Base-by-base conservation (phyloP, 257 asterid genomes). In the Petrea volubilis region DNA sequence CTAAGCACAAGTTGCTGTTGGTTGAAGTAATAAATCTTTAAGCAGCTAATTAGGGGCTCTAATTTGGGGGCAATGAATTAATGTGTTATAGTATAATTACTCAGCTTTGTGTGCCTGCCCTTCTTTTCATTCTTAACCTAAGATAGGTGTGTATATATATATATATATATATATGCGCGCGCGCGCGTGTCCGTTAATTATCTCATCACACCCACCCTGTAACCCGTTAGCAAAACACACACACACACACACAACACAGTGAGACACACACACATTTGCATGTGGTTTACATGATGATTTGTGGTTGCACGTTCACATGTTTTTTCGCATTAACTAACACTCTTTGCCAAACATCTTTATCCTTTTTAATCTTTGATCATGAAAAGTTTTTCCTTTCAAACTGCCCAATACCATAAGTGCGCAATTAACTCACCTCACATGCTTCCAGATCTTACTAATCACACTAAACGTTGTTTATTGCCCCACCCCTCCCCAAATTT, bases 351-450 rank as follows among this genome's bases (percentile, higher is more conserved):
- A 75, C 75, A 73, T 53, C 64, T 74, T 71, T 76, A 68, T 82
- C 80, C 7, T 68, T 72, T 75, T 71, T 79, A 67, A 38, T 43
- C 46, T 62, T 57, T 74, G 70, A 74, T 25, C 59, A 65, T 79
- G 62, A 74, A 70, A 63, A 33, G 27, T n/a, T 28, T 12, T 61
- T 7, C 3, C 66, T 21, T 36, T 33, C 17, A 36, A 18, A 3
- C 57, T 53, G 47, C 41, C 56, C n/a, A n/a, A n/a, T n/a, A 68
- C 52, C 28, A 25, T 65, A 59, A 72, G 74, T 77, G 69, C 73
- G 88, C 81, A 85, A 77, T 83, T 81, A 83, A 81, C 72, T 78
- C 83, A 56, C 53, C 23, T 74, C 91, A 86, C 91, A 79, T 86
- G 88, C 59, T 77, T 75, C 29, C 66, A 61, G 83, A 62, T 71